Conservation (phyloP, 805 yeast species). For the Kazachstania bromeliacearum region DNA sequence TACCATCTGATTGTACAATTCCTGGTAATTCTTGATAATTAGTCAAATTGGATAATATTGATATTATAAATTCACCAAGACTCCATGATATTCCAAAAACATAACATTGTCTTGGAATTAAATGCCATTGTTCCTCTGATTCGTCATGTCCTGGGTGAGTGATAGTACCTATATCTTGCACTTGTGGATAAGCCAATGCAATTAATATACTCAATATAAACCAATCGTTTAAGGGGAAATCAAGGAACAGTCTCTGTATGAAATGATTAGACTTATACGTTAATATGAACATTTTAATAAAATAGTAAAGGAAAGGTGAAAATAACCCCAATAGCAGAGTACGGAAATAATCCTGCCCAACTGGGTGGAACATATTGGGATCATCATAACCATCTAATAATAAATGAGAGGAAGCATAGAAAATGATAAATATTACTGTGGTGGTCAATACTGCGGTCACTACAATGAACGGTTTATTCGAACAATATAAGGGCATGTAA, state of each 20-base stretch:
- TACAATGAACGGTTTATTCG: constrained; percentile 20
- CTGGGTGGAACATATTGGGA: constrained; percentile 29
- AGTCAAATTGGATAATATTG: constrained; percentile 20
- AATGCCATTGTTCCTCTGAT: constrained; percentile 28
- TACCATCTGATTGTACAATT: not conserved
- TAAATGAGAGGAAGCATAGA: constrained; percentile 17
- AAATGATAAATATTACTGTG: constrained; percentile 10
- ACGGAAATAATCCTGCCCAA: constrained; percentile 33
- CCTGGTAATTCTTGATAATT: constrained; percentile 19
- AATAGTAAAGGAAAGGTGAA: constrained; percentile 29
- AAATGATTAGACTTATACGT: constrained; percentile 23
- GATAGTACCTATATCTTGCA: constrained; percentile 14
- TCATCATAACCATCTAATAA: constrained; percentile 19
- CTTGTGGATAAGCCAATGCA: constrained; percentile 34
- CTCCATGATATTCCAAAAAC: constrained; percentile 33
- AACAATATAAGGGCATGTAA: constrained; percentile 30
- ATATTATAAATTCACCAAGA: constrained; percentile 26
- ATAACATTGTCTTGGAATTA: constrained; percentile 34
- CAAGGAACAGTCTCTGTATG: constrained; percentile 24
- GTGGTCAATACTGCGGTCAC: constrained; percentile 9
- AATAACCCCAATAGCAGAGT: constrained; percentile 30
- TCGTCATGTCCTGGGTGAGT: constrained; percentile 1
- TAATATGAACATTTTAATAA: constrained; percentile 23
- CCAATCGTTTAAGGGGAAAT: constrained; percentile 30
- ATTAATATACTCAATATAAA: constrained; percentile 30